A percentile compares a stretch with the other conserved stretches of the same genome.
Conservation (phyloP, 805 yeast genomes). For the Brettanomyces naardenensis region DNA sequence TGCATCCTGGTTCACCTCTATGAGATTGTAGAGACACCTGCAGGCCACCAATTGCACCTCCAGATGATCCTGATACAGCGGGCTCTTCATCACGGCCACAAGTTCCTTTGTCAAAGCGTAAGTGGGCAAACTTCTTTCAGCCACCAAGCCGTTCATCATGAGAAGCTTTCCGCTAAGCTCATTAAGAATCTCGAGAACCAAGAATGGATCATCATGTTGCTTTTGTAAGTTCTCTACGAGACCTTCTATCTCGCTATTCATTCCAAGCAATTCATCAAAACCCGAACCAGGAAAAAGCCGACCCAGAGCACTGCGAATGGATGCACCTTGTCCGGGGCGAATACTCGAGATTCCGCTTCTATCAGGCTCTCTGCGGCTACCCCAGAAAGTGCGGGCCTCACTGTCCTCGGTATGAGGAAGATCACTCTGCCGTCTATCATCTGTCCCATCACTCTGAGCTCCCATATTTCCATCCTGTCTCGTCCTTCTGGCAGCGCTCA, state of each 20-base stretch:
- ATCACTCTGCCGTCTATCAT: no score
- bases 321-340: conserved; percentile 7
- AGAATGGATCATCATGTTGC: conserved; percentile 45
- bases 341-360: no score
- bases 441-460: no score
- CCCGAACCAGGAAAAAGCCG: conserved; percentile 23
- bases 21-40: conserved; percentile 71
- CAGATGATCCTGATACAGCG: conserved; percentile 50
- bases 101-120: conserved; percentile 46
- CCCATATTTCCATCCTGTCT: conserved; percentile 2
- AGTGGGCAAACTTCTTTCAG: conserved; percentile 59
- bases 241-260: conserved; percentile 4
- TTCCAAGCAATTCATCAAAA: conserved; percentile 21
- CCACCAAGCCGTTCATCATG: conserved; percentile 55
- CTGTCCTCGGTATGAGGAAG: background rate
- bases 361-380: no score
- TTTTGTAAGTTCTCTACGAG: conserved; percentile 2
- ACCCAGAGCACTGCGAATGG: conserved; percentile 19
- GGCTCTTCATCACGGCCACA: conserved; percentile 50
- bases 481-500: background rate
- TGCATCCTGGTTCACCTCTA: conserved; percentile 66
- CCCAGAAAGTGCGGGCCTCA: conserved; percentile 12
- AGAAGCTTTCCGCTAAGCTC: conserved; percentile 57
- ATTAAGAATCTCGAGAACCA: conserved; percentile 55
- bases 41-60: conserved; percentile 82